A percentile compares a stretch with the other conserved stretches of the same genome.
Conservation (phyloP, 306 rosid species). For the Quercus bicolor region DNA sequence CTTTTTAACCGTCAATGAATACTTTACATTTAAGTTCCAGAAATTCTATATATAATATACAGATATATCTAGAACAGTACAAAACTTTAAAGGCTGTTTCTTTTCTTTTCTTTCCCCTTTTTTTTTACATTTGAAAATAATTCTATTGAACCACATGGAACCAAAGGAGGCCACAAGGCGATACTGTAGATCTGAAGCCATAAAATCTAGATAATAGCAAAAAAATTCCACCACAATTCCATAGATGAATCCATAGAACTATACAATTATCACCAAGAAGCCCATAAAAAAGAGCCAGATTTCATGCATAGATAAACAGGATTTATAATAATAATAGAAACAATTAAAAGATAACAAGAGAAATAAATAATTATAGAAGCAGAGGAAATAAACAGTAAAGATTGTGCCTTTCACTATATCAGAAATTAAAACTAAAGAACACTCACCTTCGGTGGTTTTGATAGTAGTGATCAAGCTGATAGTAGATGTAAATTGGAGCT, state of each 20-base stretch:
- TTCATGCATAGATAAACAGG: background rate
- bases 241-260: background rate
- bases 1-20: background rate
- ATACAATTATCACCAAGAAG: background rate
- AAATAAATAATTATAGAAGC: background rate
- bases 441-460: conserved; percentile 91
- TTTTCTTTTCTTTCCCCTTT: background rate
- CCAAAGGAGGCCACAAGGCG: no score
- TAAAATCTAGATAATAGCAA: background rate
- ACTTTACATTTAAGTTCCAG: background rate
- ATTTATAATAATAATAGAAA: background rate
- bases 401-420: background rate
- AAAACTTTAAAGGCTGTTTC: background rate
- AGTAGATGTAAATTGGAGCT: conserved; percentile 86
- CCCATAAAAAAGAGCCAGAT: background rate
- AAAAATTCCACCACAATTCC: background rate
- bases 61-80: background rate
- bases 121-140: no score
- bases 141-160: no score
- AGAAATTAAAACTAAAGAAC: conserved; percentile 6
- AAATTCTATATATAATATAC: background rate
- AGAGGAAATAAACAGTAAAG: background rate
- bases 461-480: conserved; percentile 92
- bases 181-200: background rate
- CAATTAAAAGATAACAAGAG: background rate